Evolutionary conservation across 2,329 filamentous ascomycete genomes (phyloP).

Genomic region (Colletotrichum incanum): DNA sequence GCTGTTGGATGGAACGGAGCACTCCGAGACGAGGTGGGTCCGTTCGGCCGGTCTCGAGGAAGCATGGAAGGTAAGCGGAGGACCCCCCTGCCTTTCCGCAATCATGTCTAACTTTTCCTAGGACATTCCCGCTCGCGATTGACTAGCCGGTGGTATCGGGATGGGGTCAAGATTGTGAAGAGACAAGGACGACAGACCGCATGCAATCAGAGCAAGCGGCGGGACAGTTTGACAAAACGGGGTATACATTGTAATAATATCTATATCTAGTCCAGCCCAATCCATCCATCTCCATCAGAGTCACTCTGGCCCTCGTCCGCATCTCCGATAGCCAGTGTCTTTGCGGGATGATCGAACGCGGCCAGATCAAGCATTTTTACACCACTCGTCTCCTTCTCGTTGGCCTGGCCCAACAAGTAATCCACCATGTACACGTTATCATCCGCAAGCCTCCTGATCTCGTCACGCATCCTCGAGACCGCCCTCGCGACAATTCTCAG

Average conservation of each 20-base stretch:
- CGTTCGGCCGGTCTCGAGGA: slow-evolving; percentile 74
- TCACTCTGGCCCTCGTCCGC: slow-evolving; percentile 53
- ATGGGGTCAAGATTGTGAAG: slow-evolving; percentile 6
- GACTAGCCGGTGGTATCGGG: slow-evolving; percentile 11
- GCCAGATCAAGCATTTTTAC: slow-evolving; percentile 48
- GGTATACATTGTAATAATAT: slow-evolving; percentile 45
- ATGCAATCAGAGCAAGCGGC: too few species aligned
- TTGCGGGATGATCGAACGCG: slow-evolving; percentile 36
- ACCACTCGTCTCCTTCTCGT: slow-evolving; percentile 38
- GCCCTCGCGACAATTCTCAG: slow-evolving; percentile 87
- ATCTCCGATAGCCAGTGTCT: slow-evolving; percentile 32
- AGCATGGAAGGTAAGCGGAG: slow-evolving; percentile 70
- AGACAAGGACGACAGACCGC: not conserved
- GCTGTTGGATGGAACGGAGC: slow-evolving; percentile 74
- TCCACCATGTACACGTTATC: slow-evolving; percentile 93
- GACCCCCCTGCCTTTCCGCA: too few species aligned
- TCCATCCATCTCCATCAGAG: slow-evolving; percentile 62
- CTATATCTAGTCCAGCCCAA: slow-evolving; percentile 62
- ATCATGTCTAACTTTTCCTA: not conserved
- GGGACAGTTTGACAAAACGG: slow-evolving; percentile 24
- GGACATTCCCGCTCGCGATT: slow-evolving; percentile 38
- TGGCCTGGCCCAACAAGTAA: slow-evolving; percentile 76
- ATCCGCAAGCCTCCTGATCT: slow-evolving; percentile 86
- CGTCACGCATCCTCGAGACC: slow-evolving; percentile 83
- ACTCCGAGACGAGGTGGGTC: slow-evolving; percentile 67